Conservation (phyloP, 1,139 yeast genomes). For the Candida smagusa region DNA sequence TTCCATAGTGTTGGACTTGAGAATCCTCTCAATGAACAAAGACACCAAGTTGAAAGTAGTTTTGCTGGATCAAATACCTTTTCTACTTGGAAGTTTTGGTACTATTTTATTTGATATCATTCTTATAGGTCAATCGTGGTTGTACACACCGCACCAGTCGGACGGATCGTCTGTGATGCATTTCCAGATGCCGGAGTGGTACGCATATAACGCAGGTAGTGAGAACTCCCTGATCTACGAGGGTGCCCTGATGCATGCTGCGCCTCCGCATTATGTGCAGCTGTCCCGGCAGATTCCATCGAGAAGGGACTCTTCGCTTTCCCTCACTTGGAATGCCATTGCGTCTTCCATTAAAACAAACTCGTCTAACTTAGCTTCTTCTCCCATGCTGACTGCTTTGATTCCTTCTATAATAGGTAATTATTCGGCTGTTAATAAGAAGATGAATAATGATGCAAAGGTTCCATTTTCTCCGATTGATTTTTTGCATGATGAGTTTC, state of each 20-base stretch:
- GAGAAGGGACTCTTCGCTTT: slow-evolving; percentile 6
- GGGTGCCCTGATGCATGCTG: slow-evolving; percentile 13
- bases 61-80: slow-evolving; percentile 32
- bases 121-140: slow-evolving; percentile 33
- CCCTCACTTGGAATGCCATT: slow-evolving; percentile 18
- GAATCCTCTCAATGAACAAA: slow-evolving; percentile 12
- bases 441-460: slow-evolving; percentile 33
- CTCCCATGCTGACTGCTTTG: slow-evolving; percentile 31
- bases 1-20: slow-evolving; percentile 30
- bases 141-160: slow-evolving; percentile 12
- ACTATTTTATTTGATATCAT: slow-evolving; percentile 34
- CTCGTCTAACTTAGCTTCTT: slow-evolving; percentile 1
- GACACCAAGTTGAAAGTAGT: slow-evolving; percentile 9
- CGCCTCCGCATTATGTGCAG: slow-evolving; percentile 28
- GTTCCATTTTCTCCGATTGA: slow-evolving; percentile 45
- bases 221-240: background rate
- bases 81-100: slow-evolving; percentile 35
- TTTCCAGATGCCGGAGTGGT: slow-evolving; percentile 41
- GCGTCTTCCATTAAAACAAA: slow-evolving; percentile 17
- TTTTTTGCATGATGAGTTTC: slow-evolving; percentile 34
- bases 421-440: slow-evolving; percentile 36
- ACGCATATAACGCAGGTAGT: slow-evolving; percentile 19
- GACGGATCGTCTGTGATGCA: slow-evolving; percentile 10
- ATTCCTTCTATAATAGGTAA: slow-evolving; percentile 43
- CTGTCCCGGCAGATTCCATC: slow-evolving; percentile 5